Evolutionary conservation across 1,139 yeast species (phyloP), one percentile per base, ranked within the genome.

Genomic region (Diutina sp.): DNA sequence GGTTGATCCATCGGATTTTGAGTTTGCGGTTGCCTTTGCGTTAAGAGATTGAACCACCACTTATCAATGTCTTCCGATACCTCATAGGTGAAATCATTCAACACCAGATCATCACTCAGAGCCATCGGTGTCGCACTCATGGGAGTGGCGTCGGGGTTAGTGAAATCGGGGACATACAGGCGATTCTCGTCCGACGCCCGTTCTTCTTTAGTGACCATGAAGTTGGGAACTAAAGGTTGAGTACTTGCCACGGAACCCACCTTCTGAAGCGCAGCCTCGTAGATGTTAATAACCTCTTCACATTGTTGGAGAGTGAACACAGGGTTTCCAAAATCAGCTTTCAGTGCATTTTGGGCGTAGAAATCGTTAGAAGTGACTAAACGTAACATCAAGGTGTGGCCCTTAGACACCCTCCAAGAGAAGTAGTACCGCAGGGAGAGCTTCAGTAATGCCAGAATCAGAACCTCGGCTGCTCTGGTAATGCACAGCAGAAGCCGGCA

Each of bases 371-470:
- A 61, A 1, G 62, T 61, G 6, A 69, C 59, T 7, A 67, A 58
- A 12, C 63, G 63, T 35, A 72, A 58, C 29, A 74, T 57, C 55
- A 65, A 72, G 5, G 65, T 63, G 56, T 73, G 74, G 1, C 74
- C 72, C 59, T 77, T 78, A 46, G 76, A 71, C 12, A 74, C 68
- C 61, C 77, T 69, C 84, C 83, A 79, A 0, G 83, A 80, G 63
- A 72, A 74, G 61, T 74, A 79, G 62, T 78, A 78, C 48, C 78
- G 65, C 14, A n/a, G 16, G 2, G 44, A n/a, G 8, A 50, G 29
- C 35, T 50, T 50, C 29, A 38, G 32, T 21, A 50, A 30, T 30
- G 53, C 53, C 44, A n/a, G 7, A 30, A 50, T 50, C 44, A 50
- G 28, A 8, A 50, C 53, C 59, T 73, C 77, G 2, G 73, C 68